phyloP scores from a whole-genome alignment of 495 filamentous ascomycete genomes.

The Penicillium alfredii region DNA sequence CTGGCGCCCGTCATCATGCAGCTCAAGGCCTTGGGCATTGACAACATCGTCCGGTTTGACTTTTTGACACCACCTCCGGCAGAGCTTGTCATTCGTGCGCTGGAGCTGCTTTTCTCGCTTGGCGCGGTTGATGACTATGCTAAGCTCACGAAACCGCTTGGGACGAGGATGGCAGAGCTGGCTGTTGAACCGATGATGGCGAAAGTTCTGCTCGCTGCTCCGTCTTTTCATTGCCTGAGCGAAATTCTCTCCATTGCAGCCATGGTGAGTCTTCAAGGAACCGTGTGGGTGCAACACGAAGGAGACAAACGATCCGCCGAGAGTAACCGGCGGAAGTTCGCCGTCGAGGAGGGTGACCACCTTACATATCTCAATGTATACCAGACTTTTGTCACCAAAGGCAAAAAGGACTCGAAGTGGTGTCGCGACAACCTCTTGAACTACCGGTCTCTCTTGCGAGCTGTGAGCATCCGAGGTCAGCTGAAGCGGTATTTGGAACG shows the following conservation, averaged over 20 bases:
- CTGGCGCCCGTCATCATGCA: slow-evolving; percentile 87
- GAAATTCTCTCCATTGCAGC: slow-evolving; percentile 90
- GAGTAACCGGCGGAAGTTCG: slow-evolving; percentile 71
- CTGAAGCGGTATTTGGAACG: slow-evolving; percentile 82
- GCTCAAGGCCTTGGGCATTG: slow-evolving; percentile 92
- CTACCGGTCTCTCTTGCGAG: slow-evolving; percentile 72
- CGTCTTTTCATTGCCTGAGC: slow-evolving; percentile 68
- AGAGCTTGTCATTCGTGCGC: slow-evolving; percentile 77
- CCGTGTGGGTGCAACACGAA: slow-evolving; percentile 74
- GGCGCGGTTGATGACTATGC: slow-evolving; percentile 87
- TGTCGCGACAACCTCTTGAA: slow-evolving; percentile 83
- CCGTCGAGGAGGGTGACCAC: slow-evolving; percentile 92
- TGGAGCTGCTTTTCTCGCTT: slow-evolving; percentile 85
- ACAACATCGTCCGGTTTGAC: slow-evolving; percentile 88
- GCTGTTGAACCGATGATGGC: slow-evolving; percentile 96
- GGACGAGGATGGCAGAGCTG: slow-evolving; percentile 88
- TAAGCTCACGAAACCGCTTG: slow-evolving; percentile 83
- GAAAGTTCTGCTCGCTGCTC: slow-evolving; percentile 77
- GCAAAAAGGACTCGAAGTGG: slow-evolving; percentile 79
- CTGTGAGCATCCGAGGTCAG: slow-evolving; percentile 81
- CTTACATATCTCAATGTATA: slow-evolving; percentile 93
- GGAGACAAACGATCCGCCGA: slow-evolving; percentile 69
- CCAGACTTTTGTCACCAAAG: slow-evolving; percentile 79
- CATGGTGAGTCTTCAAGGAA: slow-evolving; percentile 83
- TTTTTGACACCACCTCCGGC: slow-evolving; percentile 86